phyloP scores from a whole-genome alignment of 2,329 filamentous ascomycete species.

The Macrophomina phaseolina region DNA sequence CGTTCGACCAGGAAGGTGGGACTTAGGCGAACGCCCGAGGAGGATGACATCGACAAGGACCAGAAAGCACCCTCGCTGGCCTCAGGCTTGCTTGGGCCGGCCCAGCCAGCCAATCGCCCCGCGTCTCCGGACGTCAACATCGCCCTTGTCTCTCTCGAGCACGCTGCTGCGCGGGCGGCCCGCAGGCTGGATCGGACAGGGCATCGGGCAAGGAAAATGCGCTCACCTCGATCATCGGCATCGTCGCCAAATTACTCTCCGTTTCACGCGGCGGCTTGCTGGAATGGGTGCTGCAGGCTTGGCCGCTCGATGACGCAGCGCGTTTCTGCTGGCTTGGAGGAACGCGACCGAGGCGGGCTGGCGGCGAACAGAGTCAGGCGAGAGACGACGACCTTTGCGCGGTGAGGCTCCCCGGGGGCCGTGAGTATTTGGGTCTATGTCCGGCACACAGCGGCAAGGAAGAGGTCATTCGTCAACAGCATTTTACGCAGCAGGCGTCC shows the following conservation, averaged over 20 bases:
- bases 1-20: constrained; percentile 20
- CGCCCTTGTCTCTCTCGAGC: constrained; percentile 10
- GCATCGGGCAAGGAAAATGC: constrained; percentile 9
- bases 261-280: constrained; percentile 13
- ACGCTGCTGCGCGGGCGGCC: constrained; percentile 14
- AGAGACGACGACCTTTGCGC: background rate
- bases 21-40: constrained; percentile 8
- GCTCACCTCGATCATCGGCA: constrained; percentile 29
- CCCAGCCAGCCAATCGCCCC: constrained; percentile 18
- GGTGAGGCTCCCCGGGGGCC: constrained; percentile 20
- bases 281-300: constrained; percentile 10
- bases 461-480: constrained; percentile 1
- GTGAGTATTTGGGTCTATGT: constrained; percentile 20
- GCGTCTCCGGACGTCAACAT: constrained; percentile 16
- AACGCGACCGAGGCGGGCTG: background rate
- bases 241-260: constrained; percentile 14
- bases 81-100: constrained; percentile 5
- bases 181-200: constrained; percentile 13
- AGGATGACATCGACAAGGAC: constrained; percentile 21
- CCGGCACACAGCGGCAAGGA: constrained; percentile 10
- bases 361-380: background rate
- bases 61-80: background rate
- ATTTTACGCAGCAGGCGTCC: constrained; percentile 3
- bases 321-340: background rate
- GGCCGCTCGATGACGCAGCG: constrained; percentile 13